Evolutionary conservation across 2,329 filamentous ascomycete genomes (phyloP).

Genomic region (Paracoccidioides brasiliensis): DNA sequence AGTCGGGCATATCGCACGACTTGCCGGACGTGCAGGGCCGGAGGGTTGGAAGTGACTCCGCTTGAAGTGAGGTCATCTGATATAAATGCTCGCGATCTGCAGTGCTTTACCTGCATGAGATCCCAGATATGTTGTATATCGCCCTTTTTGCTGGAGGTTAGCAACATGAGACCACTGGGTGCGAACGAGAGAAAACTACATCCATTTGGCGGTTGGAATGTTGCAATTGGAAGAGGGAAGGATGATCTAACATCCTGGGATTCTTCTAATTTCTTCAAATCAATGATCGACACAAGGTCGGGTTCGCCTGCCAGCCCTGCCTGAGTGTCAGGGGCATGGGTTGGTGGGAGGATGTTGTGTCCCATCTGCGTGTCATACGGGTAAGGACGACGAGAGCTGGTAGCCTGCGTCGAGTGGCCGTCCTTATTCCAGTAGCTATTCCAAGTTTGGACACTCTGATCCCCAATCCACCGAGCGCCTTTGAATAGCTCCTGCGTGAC

Average conservation of each 20-base stretch:
- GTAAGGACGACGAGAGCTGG: constrained; percentile 19
- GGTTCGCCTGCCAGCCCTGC: constrained; percentile 25
- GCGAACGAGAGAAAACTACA: constrained; percentile 39
- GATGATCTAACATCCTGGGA: constrained; percentile 21
- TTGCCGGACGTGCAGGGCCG: constrained; percentile 50
- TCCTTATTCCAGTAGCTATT: constrained; percentile 39
- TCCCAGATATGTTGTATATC: constrained; percentile 40
- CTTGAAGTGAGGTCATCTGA: constrained; percentile 22
- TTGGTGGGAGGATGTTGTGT: constrained; percentile 32
- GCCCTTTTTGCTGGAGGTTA: constrained; percentile 37
- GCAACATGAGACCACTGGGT: constrained; percentile 34
- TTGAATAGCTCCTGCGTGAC: constrained; percentile 38
- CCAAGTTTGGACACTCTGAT: constrained; percentile 38
- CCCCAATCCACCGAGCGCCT: constrained; percentile 37
- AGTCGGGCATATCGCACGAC: constrained; percentile 80
- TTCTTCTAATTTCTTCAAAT: constrained; percentile 33
- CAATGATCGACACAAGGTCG: constrained; percentile 35
- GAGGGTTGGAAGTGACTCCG: constrained; percentile 10
- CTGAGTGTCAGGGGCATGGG: constrained; percentile 32
- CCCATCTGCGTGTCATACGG: constrained; percentile 12
- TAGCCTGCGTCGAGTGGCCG: constrained; percentile 16
- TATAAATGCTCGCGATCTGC: constrained; percentile 26
- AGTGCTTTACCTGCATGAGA: constrained; percentile 35
- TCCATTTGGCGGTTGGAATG: constrained; percentile 36
- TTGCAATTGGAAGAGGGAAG: constrained; percentile 27